Evolutionary conservation across 1,139 yeast genomes (phyloP).

Genomic region (Blastobotrys petasosporus): DNA sequence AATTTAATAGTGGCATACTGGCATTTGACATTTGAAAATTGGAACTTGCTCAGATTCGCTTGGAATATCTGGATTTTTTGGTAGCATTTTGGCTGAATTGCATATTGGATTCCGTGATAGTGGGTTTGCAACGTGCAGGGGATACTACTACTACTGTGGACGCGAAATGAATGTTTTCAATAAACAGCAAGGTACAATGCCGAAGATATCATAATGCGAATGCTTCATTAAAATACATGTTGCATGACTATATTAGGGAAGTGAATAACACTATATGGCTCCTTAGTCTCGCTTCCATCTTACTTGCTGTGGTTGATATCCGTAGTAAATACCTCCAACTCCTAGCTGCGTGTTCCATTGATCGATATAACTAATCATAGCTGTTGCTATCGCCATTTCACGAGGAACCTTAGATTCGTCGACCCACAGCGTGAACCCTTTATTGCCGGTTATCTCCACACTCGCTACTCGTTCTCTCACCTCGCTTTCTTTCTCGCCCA

Average conservation of each 20-base stretch:
- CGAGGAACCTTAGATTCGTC: constrained; percentile 50
- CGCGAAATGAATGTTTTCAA: no score
- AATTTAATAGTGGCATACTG: no score
- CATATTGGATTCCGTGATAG: no score
- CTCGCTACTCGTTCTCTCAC: constrained; percentile 52
- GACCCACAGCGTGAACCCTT: constrained; percentile 49
- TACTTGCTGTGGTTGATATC: constrained; percentile 45
- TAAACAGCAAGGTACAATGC: no score
- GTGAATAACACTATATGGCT: not conserved
- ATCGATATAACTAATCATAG: constrained; percentile 54
- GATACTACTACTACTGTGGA: no score
- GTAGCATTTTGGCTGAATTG: no score
- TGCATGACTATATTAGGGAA: not conserved
- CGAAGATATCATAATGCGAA: not conserved
- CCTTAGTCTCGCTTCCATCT: constrained; percentile 54
- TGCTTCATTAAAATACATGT: no score
- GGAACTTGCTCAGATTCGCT: no score
- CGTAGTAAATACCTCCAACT: constrained; percentile 57
- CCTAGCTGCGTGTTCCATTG: constrained; percentile 60
- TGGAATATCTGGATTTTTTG: no score
- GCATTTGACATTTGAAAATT: no score
- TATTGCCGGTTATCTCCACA: constrained; percentile 43
- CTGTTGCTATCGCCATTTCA: constrained; percentile 54
- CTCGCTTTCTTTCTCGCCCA: constrained; percentile 59
- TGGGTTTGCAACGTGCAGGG: no score